phyloP scores from a whole-genome alignment of 1,139 yeast species.

The Nakaseomyces delphensis region DNA sequence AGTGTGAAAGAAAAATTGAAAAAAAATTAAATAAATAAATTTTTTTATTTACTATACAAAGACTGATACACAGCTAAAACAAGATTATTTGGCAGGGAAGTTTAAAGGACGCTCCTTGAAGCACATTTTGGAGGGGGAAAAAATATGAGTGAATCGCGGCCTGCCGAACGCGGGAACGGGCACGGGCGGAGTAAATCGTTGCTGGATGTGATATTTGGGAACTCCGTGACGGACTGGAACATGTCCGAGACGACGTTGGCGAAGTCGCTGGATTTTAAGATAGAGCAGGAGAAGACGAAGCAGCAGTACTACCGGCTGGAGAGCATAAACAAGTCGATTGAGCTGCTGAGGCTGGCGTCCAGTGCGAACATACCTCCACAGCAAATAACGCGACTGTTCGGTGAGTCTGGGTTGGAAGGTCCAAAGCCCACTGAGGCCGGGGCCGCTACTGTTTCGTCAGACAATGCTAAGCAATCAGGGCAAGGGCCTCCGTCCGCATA shows the following conservation, averaged over 20 bases:
- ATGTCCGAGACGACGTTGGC: conserved; percentile 49
- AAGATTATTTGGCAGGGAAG: no score
- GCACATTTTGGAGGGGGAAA: no score
- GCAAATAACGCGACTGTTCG: conserved; percentile 58
- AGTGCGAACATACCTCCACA: conserved; percentile 58
- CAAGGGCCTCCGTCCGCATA: conserved; percentile 17
- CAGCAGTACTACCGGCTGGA: conserved; percentile 73
- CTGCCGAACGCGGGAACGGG: neutral
- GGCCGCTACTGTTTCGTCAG: neutral
- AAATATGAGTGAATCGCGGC: neutral
- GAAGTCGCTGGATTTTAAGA: conserved; percentile 54
- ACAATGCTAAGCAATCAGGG: conserved; percentile 10
- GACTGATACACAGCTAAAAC: no score
- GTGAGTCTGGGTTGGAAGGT: neutral
- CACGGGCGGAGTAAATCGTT: conserved; percentile 5
- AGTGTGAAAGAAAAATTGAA: neutral
- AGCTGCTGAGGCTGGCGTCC: conserved; percentile 54
- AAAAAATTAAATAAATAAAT: neutral
- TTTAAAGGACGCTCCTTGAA: no score
- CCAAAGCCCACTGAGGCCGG: neutral
- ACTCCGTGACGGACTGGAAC: conserved; percentile 16
- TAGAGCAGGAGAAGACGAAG: conserved; percentile 76
- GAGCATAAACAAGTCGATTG: conserved; percentile 49
- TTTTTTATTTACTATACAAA: neutral
- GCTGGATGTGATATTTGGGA: conserved; percentile 20